Base-by-base conservation (phyloP, 345 rosid genomes). In the Eucalyptus marginata region DNA sequence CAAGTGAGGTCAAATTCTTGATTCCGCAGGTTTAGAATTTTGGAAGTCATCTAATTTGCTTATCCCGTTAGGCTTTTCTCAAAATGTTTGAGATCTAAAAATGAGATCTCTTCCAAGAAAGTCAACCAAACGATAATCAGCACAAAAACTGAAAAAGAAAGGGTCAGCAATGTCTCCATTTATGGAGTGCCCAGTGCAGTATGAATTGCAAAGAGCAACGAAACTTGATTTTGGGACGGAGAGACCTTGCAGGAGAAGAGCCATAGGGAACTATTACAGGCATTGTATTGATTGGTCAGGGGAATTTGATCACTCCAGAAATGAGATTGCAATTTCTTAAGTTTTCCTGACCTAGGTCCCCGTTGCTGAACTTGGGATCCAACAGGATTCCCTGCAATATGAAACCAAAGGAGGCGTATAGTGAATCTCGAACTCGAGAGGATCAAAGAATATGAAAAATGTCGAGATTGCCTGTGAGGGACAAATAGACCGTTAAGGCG, bases 401-500 rank as follows among this genome's bases (percentile, higher is more conserved):
- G 24, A 2, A 68, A 68, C 6, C 24, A 10, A 68, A 9, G 80
- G 44, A 9, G 44, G 44, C 0, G 7, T 10, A 0, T 5, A 5
- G 13, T 33, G 44, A 68, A 68, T 68, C 24, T 33, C 0, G 13
- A 68, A 33, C 80, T 17, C 4, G 4, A 9, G 4, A 8, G 44
- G 44, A 68, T 68, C 7, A 10, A 17, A 68, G 4, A 17, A 68
- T 33, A 36, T 33, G 4, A 68, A 33, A 4, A 36, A 17, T 2
- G 4, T 9, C 9, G 80, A 68, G 80, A 18, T 68, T 40, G 11
- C 0, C 7, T 0, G 1, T 3, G 0, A 68, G 1, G 2, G 1
- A 33, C 3, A 5, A 16, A 31, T 68, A 68, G 10, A 36, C 0
- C 0, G 2, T 16, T 8, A 10, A 68, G 7, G 3, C 0, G 6